phyloP scores from a whole-genome alignment of 1,284 basidiomycete species.

The Sphagnurus paluster region DNA sequence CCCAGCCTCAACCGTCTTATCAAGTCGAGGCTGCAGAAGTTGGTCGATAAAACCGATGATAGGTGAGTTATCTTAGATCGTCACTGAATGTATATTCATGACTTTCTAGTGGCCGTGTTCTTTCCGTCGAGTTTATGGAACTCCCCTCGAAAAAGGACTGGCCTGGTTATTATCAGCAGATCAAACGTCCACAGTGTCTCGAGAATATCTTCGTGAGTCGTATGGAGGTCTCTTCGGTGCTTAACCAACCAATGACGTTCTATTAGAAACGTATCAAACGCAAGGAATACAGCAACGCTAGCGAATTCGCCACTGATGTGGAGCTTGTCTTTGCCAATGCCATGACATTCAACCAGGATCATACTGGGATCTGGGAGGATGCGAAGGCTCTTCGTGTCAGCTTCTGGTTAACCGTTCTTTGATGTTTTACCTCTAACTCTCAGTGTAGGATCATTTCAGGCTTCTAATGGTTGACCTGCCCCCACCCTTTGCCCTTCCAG shows the following conservation, averaged over 20 bases:
- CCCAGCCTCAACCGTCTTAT: constrained; percentile 63
- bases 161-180: constrained; percentile 84
- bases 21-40: constrained; percentile 66
- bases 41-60: constrained; percentile 68
- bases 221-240: neutral
- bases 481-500: constrained; percentile 55
- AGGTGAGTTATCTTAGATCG: constrained; percentile 40
- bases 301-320: constrained; percentile 82
- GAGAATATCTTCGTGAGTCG: constrained; percentile 74
- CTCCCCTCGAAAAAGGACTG: constrained; percentile 80
- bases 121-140: constrained; percentile 81
- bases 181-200: constrained; percentile 82
- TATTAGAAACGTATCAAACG: constrained; percentile 72
- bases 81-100: constrained; percentile 1
- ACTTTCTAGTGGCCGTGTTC: constrained; percentile 57
- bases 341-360: constrained; percentile 76
- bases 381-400: constrained; percentile 63
- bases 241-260: constrained; percentile 12
- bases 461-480: constrained; percentile 76
- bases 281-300: constrained; percentile 66
- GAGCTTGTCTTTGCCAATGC: constrained; percentile 94
- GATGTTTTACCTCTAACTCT: constrained; percentile 17
- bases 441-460: constrained; percentile 62
- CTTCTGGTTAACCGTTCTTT: constrained; percentile 12
- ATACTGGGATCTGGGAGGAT: constrained; percentile 77